phyloP scores from a whole-genome alignment of 163 green algal species.

The Volvox carteri region DNA sequence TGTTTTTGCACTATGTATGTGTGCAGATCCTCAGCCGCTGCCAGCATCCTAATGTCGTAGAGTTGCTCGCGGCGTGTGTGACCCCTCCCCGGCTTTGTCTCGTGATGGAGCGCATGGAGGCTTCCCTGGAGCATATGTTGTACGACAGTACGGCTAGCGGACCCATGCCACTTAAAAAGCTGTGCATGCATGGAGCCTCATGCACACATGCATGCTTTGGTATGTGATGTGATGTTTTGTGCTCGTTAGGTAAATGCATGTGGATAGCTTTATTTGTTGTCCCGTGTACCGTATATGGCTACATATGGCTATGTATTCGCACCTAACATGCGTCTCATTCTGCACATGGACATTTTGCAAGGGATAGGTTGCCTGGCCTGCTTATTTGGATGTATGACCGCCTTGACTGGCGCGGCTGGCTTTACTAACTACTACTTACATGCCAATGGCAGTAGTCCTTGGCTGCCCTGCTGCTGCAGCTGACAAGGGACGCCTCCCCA shows the following conservation, averaged over 20 bases:
- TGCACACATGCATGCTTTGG: not conserved
- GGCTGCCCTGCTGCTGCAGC: too few species aligned
- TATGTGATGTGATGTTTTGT: not conserved
- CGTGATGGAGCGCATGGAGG: constrained; percentile 5
- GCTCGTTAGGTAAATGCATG: too few species aligned
- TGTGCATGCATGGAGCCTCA: not conserved
- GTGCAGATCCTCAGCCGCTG: not conserved
- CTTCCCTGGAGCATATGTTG: not conserved
- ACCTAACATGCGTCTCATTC: too few species aligned
- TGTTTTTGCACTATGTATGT: not conserved
- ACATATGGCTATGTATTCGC: not conserved
- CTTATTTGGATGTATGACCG: too few species aligned
- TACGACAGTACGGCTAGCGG: not conserved
- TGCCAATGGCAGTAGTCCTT: too few species aligned
- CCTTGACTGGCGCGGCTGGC: too few species aligned
- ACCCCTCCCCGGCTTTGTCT: not conserved
- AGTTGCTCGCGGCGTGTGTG: not conserved
- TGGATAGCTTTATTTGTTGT: too few species aligned
- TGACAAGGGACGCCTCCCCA: too few species aligned
- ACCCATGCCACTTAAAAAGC: not conserved
- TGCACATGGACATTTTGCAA: too few species aligned
- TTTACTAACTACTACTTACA: too few species aligned
- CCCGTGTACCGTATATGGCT: not conserved
- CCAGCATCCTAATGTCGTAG: not conserved
- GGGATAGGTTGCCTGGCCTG: too few species aligned